Conservation (phyloP, 1,284 basidiomycete genomes). For the Fistulinella cinereoalba region DNA sequence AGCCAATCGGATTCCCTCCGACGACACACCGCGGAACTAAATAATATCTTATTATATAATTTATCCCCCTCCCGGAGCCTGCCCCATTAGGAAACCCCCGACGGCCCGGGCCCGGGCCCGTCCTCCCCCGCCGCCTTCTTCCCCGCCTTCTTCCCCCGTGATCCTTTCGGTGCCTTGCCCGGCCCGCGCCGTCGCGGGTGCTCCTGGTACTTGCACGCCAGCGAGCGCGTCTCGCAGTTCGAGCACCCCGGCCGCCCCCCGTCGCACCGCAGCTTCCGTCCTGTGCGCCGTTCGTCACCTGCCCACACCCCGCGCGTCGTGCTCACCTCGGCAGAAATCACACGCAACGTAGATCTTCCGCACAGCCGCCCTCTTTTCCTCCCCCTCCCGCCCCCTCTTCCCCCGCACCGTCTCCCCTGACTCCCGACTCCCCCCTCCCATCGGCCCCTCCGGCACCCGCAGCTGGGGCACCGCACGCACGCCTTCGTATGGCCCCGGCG, state of each 20-base stretch:
- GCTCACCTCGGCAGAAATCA: constrained; percentile 69
- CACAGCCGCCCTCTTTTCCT: constrained; percentile 22
- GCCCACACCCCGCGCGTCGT: neutral
- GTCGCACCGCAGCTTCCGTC: constrained; percentile 69
- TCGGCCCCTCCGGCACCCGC: constrained; percentile 25
- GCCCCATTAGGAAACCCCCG: constrained; percentile 27
- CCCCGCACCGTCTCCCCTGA: too few species aligned
- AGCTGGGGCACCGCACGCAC: constrained; percentile 31
- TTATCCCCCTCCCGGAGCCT: constrained; percentile 13
- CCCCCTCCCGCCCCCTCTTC: too few species aligned
- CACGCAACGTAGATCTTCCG: constrained; percentile 50
- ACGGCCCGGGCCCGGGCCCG: constrained; percentile 31
- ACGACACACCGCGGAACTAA: constrained; percentile 29
- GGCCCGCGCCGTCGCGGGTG: constrained; percentile 63
- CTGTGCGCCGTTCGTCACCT: constrained; percentile 36
- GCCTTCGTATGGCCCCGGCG: constrained; percentile 17
- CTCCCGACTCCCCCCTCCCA: constrained; percentile 4
- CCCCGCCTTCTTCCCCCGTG: constrained; percentile 28
- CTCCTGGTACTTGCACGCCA: constrained; percentile 53
- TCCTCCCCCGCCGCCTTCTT: constrained; percentile 23
- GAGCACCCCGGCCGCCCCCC: constrained; percentile 58
- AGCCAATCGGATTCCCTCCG: constrained; percentile 33
- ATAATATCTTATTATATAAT: constrained; percentile 28
- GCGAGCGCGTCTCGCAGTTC: constrained; percentile 51
- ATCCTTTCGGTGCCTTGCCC: constrained; percentile 60